Base-by-base conservation (phyloP, 2,329 filamentous ascomycete species). In the Thelonectria blattea region DNA sequence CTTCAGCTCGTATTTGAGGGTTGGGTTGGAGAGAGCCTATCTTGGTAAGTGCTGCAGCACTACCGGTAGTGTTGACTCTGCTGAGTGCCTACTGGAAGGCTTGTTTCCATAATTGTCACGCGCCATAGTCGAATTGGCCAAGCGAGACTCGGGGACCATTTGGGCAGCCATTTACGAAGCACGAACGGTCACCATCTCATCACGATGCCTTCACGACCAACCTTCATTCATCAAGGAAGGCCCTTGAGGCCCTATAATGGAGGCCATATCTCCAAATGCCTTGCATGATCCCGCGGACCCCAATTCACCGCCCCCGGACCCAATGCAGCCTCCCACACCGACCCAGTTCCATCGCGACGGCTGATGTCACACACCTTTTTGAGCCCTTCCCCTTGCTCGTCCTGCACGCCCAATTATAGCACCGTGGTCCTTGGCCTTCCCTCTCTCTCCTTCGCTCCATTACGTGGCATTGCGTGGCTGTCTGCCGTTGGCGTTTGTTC, bases 391-490 rank as follows among this genome's bases (percentile, higher is more conserved):
- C 22, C 22, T 24, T 24, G 22, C 22, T 3, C 22, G 3, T 58
- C 46, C 42, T 37, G 30, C 34, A 27, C 27, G 43, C 58, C 67
- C 67, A 69, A 67, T 68, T 65, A 69, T 69, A 69, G 67, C 46
- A 61, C 42, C 45, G 17, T 24, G 27, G 7, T 24, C 54, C 45
- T 54, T 43, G 18, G 24, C 15, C 20, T 27, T 11, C 18, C 42
- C 27, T 30, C 22, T 24, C 22, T 30, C 27, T 30, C 27, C 27
- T 30, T 30, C 27, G 27, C 46, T 56, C 61, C 45, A 49, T 58
- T 65, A 61, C 60, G 67, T 68, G 65, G 62, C 65, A 67, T 65
- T 52, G 66, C 59, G 65, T 57, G 65, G 67, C 67, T 58, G 50
- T 56, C 20, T 55, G 43, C 61, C 58, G 62, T 69, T 58, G 59